Evolutionary conservation across 1,284 basidiomycete genomes (phyloP).

Genomic region (Pholiota adiposa): DNA sequence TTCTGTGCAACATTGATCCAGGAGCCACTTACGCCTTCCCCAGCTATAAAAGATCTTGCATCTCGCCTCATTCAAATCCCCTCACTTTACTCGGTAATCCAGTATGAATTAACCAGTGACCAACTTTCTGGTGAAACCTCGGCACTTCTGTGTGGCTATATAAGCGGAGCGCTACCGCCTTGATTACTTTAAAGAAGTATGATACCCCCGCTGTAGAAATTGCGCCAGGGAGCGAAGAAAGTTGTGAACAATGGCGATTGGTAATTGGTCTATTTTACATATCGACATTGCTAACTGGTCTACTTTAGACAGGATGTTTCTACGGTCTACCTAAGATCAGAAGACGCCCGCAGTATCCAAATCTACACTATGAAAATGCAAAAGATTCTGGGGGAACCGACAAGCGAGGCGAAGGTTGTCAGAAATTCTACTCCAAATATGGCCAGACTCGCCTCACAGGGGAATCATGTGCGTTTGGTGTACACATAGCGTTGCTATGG

Average conservation of each 20-base stretch:
- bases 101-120: background rate
- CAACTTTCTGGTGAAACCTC: no score
- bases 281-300: background rate
- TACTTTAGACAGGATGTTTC: conserved; percentile 30
- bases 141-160: no score
- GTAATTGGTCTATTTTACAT: background rate
- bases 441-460: conserved; percentile 31
- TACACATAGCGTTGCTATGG: conserved; percentile 43
- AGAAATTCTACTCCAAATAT: conserved; percentile 39
- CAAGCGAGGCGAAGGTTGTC: conserved; percentile 29
- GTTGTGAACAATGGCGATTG: background rate
- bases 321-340: conserved; percentile 32
- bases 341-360: conserved; percentile 26
- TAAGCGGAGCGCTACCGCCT: no score
- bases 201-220: no score
- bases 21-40: background rate
- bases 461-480: conserved; percentile 41
- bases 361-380: conserved; percentile 21
- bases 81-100: background rate
- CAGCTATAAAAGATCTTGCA: background rate
- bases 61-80: background rate
- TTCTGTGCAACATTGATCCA: background rate
- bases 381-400: conserved; percentile 8
- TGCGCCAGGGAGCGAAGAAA: no score
- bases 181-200: no score